Conservation (phyloP, 441 rosid species). For the Erodium trifolium region DNA sequence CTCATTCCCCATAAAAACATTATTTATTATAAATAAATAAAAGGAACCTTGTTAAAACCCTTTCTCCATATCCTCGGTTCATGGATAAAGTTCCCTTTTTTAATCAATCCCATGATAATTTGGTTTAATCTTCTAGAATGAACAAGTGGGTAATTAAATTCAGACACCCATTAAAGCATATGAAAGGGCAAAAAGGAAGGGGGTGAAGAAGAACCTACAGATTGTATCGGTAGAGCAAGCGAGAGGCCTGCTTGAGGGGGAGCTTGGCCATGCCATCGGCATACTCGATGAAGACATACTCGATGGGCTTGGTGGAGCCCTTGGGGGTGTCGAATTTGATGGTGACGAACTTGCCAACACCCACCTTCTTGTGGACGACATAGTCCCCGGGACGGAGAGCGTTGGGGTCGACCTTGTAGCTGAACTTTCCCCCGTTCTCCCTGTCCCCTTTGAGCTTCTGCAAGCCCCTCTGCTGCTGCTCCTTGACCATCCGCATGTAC, state of each 20-base stretch:
- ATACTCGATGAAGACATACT: constrained; percentile 80
- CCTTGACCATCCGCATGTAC: constrained; percentile 70
- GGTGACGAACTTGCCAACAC: constrained; percentile 82
- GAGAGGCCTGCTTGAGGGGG: constrained; percentile 87
- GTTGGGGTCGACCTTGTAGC: constrained; percentile 85
- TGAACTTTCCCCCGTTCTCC: constrained; percentile 33
- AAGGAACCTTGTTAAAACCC: neutral
- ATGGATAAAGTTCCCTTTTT: neutral
- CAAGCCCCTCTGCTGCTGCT: constrained; percentile 85
- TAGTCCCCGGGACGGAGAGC: constrained; percentile 65
- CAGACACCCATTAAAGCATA: neutral
- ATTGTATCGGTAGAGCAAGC: constrained; percentile 81
- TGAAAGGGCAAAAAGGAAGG: neutral
- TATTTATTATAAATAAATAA: neutral
- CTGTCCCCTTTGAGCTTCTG: constrained; percentile 76
- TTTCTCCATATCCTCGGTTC: neutral
- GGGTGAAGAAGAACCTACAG: constrained; percentile 42
- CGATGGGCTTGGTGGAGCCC: constrained; percentile 53
- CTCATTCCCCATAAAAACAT: neutral
- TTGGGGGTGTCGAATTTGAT: constrained; percentile 66
- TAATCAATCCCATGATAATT: neutral
- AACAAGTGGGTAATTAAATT: neutral
- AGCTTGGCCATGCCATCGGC: constrained; percentile 98
- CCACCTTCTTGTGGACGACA: constrained; percentile 94
- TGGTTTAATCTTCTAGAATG: neutral